phyloP scores from a whole-genome alignment of 1,284 basidiomycete species.

The Sanghuangporus sanghuang region DNA sequence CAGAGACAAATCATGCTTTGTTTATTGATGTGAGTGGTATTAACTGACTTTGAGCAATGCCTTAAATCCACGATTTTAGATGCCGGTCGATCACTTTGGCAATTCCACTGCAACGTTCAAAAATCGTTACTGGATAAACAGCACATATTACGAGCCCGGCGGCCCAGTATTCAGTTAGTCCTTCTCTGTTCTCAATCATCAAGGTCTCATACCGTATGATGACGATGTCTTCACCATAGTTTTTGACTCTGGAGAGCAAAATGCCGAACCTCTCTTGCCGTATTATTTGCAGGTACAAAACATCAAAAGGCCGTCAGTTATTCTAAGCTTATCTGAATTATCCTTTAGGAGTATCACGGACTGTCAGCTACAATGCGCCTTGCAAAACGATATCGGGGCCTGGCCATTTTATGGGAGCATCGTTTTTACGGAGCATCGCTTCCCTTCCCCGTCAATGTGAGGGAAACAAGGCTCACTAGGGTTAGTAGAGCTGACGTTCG shows the following conservation, averaged over 20 bases:
- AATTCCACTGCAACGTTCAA: slow-evolving; percentile 32
- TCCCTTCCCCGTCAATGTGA: slow-evolving; percentile 45
- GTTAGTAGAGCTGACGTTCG: neutral
- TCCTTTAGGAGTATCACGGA: slow-evolving; percentile 41
- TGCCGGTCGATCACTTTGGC: slow-evolving; percentile 41
- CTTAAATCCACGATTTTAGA: slow-evolving; percentile 22
- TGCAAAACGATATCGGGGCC: slow-evolving; percentile 40
- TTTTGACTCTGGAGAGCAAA: slow-evolving; percentile 47
- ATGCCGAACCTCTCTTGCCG: slow-evolving; percentile 42
- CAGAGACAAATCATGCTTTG: slow-evolving; percentile 20
- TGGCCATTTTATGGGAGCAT: slow-evolving; percentile 54
- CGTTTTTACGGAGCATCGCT: slow-evolving; percentile 50
- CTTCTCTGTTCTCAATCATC: neutral
- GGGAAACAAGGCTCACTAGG: slow-evolving; percentile 8
- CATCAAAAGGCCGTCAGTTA: neutral
- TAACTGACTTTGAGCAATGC: neutral
- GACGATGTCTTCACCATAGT: slow-evolving; percentile 25
- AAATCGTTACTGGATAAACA: slow-evolving; percentile 52
- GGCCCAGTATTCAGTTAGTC: slow-evolving; percentile 41
- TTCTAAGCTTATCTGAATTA: neutral
- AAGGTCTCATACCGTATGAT: neutral
- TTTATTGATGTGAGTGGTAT: slow-evolving; percentile 26
- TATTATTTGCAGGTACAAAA: slow-evolving; percentile 38
- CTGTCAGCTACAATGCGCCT: slow-evolving; percentile 44
- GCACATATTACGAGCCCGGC: slow-evolving; percentile 45